These are phyloP conservation scores for Ceratorhiza oryzae-sativae DNA, from an alignment of 1,284 basidiomycete species.

Conservation along the genomic window DNA sequence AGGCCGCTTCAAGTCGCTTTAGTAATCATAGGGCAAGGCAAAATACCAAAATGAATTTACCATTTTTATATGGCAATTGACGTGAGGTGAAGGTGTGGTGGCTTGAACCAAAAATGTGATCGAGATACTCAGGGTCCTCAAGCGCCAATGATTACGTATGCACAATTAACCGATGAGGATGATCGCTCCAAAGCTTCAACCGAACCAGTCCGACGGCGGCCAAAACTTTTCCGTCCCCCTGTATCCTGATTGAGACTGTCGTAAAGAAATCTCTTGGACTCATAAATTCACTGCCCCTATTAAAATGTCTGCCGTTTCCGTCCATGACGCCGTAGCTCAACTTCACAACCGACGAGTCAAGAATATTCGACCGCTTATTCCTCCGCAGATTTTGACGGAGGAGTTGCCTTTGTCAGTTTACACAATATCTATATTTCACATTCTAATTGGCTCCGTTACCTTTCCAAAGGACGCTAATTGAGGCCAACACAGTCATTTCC, in stretches of 20 bases:
- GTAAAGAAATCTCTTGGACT: too few relatives aligned
- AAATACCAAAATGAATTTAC: too few relatives aligned
- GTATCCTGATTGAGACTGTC: neutral
- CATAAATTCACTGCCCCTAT: too few relatives aligned
- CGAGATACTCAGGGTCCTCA: conserved; percentile 36
- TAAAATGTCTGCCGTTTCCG: conserved; percentile 50
- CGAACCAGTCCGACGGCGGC: conserved; percentile 20
- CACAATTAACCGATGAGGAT: conserved; percentile 21
- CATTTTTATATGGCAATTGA: conserved; percentile 4
- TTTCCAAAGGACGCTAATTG: conserved; percentile 63
- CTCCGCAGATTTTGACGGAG: conserved; percentile 91
- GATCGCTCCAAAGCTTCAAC: conserved; percentile 25
- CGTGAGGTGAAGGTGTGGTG: neutral
- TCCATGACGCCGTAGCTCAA: conserved; percentile 77
- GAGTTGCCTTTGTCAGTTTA: conserved; percentile 77
- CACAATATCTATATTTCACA: neutral
- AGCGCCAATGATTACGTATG: conserved; percentile 24
- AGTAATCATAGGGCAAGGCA: too few relatives aligned
- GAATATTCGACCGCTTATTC: conserved; percentile 85
- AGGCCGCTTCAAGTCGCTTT: conserved; percentile 45
- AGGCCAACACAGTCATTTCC: conserved; percentile 83
- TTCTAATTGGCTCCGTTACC: neutral
- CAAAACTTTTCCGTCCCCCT: conserved; percentile 23
- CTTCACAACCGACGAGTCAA: conserved; percentile 90
- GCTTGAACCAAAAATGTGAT: conserved; percentile 38